A percentile compares a stretch with the other conserved stretches of the same genome.
phyloP scores from a whole-genome alignment of 345 rosid genomes.

The Lagerstroemia speciosa region DNA sequence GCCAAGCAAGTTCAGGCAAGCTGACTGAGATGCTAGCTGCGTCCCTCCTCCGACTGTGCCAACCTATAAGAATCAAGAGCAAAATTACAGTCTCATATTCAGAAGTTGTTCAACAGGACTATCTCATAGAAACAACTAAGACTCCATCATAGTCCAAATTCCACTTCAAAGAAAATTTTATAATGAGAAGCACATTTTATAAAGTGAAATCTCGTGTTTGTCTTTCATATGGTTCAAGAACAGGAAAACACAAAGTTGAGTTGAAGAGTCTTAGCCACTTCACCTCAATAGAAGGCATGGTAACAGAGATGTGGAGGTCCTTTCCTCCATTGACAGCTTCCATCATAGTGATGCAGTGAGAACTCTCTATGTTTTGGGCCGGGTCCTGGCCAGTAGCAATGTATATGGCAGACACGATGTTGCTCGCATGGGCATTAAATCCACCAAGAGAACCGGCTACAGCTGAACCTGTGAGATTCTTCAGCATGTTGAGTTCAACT shows the following conservation, averaged over 20 bases:
- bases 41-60: constrained; percentile 93
- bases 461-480: constrained; percentile 81
- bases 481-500: constrained; percentile 77
- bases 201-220: too few relatives aligned
- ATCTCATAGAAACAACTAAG: background rate
- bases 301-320: constrained; percentile 71
- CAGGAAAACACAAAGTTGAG: background rate
- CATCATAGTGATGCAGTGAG: constrained; percentile 92
- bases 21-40: constrained; percentile 81
- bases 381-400: constrained; percentile 94
- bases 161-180: too few relatives aligned
- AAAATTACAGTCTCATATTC: background rate
- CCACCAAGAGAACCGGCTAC: constrained; percentile 85
- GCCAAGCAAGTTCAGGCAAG: constrained; percentile 69
- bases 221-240: too few relatives aligned
- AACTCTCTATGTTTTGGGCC: constrained; percentile 81
- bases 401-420: constrained; percentile 73
- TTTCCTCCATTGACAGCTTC: constrained; percentile 73
- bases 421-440: constrained; percentile 84
- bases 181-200: too few relatives aligned
- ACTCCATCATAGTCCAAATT: too few relatives aligned
- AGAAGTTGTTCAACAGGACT: background rate
- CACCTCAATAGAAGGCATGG: constrained; percentile 83
- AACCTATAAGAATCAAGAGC: constrained; percentile 32
- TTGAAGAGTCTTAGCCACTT: background rate